A percentile compares a stretch with the other conserved stretches of the same genome.
These are phyloP conservation scores for Auriculariales sp. DNA, from an alignment of 768 basidiomycete genomes.

Conservation along the genomic window DNA sequence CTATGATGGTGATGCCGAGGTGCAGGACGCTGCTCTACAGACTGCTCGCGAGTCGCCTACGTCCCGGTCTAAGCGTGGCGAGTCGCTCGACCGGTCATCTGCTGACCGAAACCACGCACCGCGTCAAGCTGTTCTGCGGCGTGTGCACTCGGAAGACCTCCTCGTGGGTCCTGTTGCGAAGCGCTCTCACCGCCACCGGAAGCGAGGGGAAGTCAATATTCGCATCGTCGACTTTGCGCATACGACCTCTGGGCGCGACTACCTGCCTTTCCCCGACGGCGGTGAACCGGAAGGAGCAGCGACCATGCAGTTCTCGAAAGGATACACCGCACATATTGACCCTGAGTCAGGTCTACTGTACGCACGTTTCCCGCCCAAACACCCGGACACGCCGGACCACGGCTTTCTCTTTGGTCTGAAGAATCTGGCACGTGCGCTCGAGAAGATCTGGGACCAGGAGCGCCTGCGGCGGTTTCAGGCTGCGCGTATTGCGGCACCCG, in stretches of 20 bases:
- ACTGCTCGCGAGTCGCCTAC: conserved; percentile 52
- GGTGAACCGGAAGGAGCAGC: conserved; percentile 6
- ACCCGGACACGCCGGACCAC: conserved; percentile 76
- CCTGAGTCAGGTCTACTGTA: conserved; percentile 70
- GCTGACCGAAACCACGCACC: conserved; percentile 1
- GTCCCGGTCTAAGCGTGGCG: conserved; percentile 54
- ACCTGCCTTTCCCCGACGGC: conserved; percentile 45
- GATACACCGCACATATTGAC: conserved; percentile 73
- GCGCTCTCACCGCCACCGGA: conserved; percentile 42
- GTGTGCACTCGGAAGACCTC: conserved; percentile 70
- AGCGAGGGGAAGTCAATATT: conserved; percentile 85
- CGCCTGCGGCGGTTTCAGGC: conserved; percentile 52
- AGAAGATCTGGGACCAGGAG: conserved; percentile 80
- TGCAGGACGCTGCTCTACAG: conserved; percentile 59
- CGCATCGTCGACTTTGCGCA: conserved; percentile 98
- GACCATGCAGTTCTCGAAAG: conserved; percentile 38
- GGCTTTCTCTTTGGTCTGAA: conserved; percentile 88
- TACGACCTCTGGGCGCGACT: conserved; percentile 91
- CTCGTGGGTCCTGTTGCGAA: conserved; percentile 51
- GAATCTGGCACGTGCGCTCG: conserved; percentile 61
- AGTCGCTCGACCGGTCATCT: conserved; percentile 50
- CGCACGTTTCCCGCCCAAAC: conserved; percentile 90
- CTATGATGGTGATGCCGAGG: conserved; percentile 88
- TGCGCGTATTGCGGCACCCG: conserved; percentile 39
- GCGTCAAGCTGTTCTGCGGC: conserved; percentile 35